Evolutionary conservation across 164 flowering plant genomes (phyloP).

Genomic region (Echeveria elegans): DNA sequence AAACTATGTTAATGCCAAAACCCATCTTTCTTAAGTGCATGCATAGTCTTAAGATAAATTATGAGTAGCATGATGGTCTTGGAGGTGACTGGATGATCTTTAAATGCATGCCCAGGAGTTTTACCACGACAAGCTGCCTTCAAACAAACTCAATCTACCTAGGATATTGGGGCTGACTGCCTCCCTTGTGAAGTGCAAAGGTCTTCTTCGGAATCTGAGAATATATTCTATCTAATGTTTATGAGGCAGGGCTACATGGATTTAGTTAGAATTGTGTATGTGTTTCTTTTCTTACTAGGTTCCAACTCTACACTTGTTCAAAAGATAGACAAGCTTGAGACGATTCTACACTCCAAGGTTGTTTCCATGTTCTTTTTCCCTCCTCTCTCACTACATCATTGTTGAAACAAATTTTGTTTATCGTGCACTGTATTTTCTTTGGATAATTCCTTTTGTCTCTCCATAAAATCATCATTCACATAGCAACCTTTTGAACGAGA

Average conservation of each 20-base stretch:
- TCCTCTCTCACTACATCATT: not conserved
- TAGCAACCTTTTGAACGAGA: not conserved
- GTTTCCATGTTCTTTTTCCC: slow-evolving; percentile 3
- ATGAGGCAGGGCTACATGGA: not conserved
- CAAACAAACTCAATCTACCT: slow-evolving; percentile 35
- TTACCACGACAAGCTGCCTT: slow-evolving; percentile 37
- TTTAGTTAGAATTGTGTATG: not conserved
- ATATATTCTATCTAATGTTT: not conserved
- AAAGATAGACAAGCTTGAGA: slow-evolving; percentile 57
- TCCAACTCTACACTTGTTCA: slow-evolving; percentile 19
- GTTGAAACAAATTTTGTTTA: not conserved
- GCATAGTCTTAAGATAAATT: not conserved
- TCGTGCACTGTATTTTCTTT: not conserved
- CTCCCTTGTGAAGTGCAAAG: slow-evolving; percentile 73
- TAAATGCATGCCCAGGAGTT: slow-evolving; percentile 46
- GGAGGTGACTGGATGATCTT: not conserved
- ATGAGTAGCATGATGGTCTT: not conserved
- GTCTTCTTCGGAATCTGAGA: slow-evolving; percentile 18
- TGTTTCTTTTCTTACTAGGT: slow-evolving; percentile 27
- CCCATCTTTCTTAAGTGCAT: not conserved
- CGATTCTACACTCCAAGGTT: slow-evolving; percentile 77
- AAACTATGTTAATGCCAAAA: too few relatives aligned
- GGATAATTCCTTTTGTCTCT: not conserved
- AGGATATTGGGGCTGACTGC: slow-evolving; percentile 93
- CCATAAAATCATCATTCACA: too few relatives aligned